phyloP scores from a whole-genome alignment of 192 early-diverging fungal genomes.

The Backusella sp. region DNA sequence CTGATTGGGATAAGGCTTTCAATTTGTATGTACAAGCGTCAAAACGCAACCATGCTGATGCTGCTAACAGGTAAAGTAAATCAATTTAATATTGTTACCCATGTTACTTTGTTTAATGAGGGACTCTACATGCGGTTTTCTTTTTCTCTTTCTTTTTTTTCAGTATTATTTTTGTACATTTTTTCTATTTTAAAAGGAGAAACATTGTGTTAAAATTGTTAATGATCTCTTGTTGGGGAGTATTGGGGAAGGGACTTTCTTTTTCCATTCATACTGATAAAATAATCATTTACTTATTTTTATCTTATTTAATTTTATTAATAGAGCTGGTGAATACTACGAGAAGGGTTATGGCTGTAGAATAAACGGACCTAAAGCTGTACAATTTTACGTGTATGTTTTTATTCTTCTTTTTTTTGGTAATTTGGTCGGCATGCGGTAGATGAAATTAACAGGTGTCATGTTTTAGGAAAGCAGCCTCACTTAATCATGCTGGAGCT shows the following conservation, averaged over 20 bases:
- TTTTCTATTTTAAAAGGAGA: not conserved
- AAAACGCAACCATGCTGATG: conserved; percentile 63
- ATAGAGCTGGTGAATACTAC: conserved; percentile 52
- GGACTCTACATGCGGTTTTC: not conserved
- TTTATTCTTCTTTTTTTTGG: not conserved
- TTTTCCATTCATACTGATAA: not conserved
- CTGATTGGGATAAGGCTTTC: conserved; percentile 65
- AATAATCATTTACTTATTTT: not conserved
- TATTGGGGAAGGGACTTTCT: not conserved
- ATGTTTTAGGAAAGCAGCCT: conserved; percentile 56
- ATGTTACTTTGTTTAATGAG: not conserved
- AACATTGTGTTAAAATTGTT: not conserved
- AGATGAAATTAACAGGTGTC: conserved; percentile 1
- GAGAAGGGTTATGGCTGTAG: conserved; percentile 62
- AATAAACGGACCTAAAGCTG: conserved; percentile 49
- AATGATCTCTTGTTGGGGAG: not conserved
- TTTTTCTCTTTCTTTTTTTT: not conserved
- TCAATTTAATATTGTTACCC: not conserved
- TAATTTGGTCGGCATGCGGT: conserved; percentile 5
- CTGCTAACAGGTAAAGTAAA: conserved; percentile 45
- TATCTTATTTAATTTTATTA: not conserved
- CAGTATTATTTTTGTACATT: not conserved
- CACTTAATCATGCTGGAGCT: conserved; percentile 63
- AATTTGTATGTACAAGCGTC: conserved; percentile 63
- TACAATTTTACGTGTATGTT: conserved; percentile 64